Evolutionary conservation across 805 yeast species (phyloP).

Genomic region (Zygoascus bituminiphila): DNA sequence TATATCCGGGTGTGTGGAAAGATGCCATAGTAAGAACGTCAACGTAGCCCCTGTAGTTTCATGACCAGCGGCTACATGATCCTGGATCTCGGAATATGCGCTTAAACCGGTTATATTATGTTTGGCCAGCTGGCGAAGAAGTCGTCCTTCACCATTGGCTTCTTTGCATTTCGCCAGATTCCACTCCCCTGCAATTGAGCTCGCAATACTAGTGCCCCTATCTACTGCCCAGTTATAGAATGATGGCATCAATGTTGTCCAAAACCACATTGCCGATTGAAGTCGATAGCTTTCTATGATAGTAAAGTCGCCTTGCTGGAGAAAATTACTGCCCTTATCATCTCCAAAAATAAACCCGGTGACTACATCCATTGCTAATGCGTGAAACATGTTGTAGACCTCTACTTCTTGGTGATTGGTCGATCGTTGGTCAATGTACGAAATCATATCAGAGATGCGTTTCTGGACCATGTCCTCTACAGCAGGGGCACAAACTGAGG

Average conservation of each 20-base stretch:
- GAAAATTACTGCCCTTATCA: conserved; percentile 37
- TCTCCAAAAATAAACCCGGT: conserved; percentile 53
- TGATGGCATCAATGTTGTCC: conserved; percentile 52
- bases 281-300: conserved; percentile 39
- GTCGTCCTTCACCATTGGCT: conserved; percentile 10
- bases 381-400: conserved; percentile 55
- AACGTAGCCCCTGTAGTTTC: conserved; percentile 65
- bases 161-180: conserved; percentile 26
- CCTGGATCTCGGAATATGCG: conserved; percentile 45
- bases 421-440: conserved; percentile 17
- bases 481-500: conserved; percentile 29
- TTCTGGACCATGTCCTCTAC: conserved; percentile 30
- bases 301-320: conserved; percentile 33
- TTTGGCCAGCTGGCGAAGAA: conserved; percentile 17
- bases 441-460: conserved; percentile 28
- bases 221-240: conserved; percentile 45
- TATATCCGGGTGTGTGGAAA: conserved; percentile 42
- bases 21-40: conserved; percentile 49
- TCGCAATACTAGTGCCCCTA: conserved; percentile 31
- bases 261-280: conserved; percentile 55
- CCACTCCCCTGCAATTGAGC: conserved; percentile 40
- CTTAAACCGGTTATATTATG: conserved; percentile 23
- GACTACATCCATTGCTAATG: conserved; percentile 65
- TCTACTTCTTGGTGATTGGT: conserved; percentile 33
- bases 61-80: conserved; percentile 71